Base-by-base conservation (phyloP, 768 basidiomycete genomes). In the Suillus occidentalis region DNA sequence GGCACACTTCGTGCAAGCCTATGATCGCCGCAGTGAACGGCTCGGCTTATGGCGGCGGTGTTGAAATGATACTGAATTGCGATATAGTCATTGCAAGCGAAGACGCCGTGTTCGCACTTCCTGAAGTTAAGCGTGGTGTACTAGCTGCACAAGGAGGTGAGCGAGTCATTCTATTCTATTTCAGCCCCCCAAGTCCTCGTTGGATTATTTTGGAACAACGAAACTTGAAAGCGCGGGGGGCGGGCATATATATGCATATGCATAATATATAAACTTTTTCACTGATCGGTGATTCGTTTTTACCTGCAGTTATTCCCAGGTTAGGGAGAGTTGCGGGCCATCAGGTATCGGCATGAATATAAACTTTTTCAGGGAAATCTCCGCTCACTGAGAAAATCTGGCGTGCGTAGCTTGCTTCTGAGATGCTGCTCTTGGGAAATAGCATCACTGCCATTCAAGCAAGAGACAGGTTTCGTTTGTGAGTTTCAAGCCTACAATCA, bases 11-110 rank as follows among this genome's bases (percentile, higher is more conserved):
- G 0, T 80, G 75, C 66, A 94, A 94, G 71, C 91, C 91, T 7
- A 85, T 92, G 60, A 89, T 94, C 56, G 92, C 92, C 14, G 92
- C 92, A 4, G 91, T 92, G 1, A 85, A 87, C 64, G 92, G 92
- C n/a, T 83, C 87, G 37, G 85, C 88, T 0, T 85, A 85, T 56
- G 88, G 88, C 40, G 89, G 89, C 2, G 89, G 87, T 8, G 78
- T 84, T 67, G 89, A 90, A 71, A 82, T 90, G 59, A 67, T 91
- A 2, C 69, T 93, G 6, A 94, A 94, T 68, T 92, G 90, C 66
- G 92, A 94, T 70, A 71, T 93, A 34, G 90, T 93, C 61, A 74
- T 94, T 22, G 88, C 92, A 2, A 83, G 81, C 65, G 80, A 86
- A 59, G 84, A 86, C 18, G 87, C 91, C 3, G 84, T 82, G 63